phyloP scores from a whole-genome alignment of 2,329 filamentous ascomycete species.

The Sclerotinia trifoliorum region DNA sequence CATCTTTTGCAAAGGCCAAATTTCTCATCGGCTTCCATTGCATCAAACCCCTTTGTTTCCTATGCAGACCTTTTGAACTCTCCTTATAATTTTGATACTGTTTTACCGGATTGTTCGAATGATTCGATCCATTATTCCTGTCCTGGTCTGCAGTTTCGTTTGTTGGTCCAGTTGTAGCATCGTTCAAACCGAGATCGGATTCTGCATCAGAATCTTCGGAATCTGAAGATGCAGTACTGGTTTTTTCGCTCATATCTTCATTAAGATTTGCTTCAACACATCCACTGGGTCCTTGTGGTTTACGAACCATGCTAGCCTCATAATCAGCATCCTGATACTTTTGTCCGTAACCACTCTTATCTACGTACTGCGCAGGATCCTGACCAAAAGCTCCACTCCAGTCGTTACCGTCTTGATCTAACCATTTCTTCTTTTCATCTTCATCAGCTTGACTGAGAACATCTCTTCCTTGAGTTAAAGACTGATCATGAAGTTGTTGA shows the following conservation, averaged over 20 bases:
- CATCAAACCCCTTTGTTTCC: conserved; percentile 88
- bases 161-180: conserved; percentile 43
- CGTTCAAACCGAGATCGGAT: conserved; percentile 58
- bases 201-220: conserved; percentile 34
- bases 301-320: conserved; percentile 21
- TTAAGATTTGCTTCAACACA: conserved; percentile 36
- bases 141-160: conserved; percentile 9
- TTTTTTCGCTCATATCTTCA: conserved; percentile 31
- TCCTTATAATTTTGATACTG: conserved; percentile 63
- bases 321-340: conserved; percentile 25
- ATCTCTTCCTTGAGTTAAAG: conserved; percentile 75
- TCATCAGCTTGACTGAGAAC: conserved; percentile 70
- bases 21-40: conserved; percentile 93
- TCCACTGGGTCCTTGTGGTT: conserved; percentile 1
- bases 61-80: conserved; percentile 71
- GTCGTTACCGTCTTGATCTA: conserved; percentile 75
- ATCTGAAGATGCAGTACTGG: conserved; percentile 18
- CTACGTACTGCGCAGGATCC: conserved; percentile 55
- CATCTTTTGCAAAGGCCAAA: conserved; percentile 80
- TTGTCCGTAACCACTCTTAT: conserved; percentile 16
- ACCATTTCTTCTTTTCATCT: conserved; percentile 74
- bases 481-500: conserved; percentile 76
- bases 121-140: conserved; percentile 24
- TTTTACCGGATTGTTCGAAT: conserved; percentile 52
- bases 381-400: conserved; percentile 85